Base-by-base conservation (phyloP, 768 basidiomycete genomes). In the Kwoniella shandongensis region DNA sequence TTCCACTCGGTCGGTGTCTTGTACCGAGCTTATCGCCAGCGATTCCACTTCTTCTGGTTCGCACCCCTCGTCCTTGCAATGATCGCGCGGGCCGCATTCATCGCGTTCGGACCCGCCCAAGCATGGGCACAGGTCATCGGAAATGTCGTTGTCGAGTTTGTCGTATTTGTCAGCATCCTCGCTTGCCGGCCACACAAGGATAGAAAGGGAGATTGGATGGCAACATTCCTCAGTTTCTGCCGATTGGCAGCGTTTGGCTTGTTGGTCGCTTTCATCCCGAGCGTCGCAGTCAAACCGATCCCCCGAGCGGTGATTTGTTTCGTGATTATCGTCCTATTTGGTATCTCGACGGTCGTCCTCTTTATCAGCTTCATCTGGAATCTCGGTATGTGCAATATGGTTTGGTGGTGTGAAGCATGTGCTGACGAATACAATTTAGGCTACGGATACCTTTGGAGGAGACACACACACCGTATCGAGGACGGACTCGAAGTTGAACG, bases 281-380 rank as follows among this genome's bases (percentile, higher is more conserved):
- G 76, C 8, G 70, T 91, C 23, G 74, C 80, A 5, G 81, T 92
- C 30, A 77, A 80, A 17, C 80, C 91, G 38, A 94, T 94, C 65
- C 85, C 88, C 1, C 83, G 91, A 18, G 87, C 88, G 1, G 86
- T 83, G 30, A 85, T 96, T 54, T 91, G 90, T 20, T 81, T 88
- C 54, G 81, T 90, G 60, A 80, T 84, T 36, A 84, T 85, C 12
- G 83, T 87, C 29, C 80, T 91, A 35, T 87, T 84, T 72, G 86
- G 87, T 13, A 77, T 89, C 36, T 82, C 88, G 0, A 81, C 88
- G 27, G 58, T 92, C 44, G 76, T 89, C 53, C 80, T 88, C 67
- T 82, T 88, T 70, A 63, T 86, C 68, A 89, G 89, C 67, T 77
- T 85, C 41, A 62, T 84, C 41, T 77, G 84, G 75, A 83, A 87